A percentile compares a stretch with the other conserved stretches of the same genome.
Evolutionary conservation across 1,284 basidiomycete genomes (phyloP).

Genomic region (Marasmius oreades): DNA sequence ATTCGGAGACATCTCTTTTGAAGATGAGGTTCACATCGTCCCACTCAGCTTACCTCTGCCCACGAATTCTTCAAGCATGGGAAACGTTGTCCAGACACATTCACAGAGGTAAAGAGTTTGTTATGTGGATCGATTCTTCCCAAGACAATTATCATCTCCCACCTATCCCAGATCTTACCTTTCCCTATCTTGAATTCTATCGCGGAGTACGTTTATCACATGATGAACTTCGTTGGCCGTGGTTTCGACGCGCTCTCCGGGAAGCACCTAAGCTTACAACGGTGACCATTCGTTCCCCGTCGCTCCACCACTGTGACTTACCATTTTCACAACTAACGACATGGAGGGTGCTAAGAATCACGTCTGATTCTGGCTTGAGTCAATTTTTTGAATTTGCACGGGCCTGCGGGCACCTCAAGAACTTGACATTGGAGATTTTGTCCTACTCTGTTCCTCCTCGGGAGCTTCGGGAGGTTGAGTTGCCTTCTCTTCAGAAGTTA

Average conservation of each 20-base stretch:
- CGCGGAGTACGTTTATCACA: neutral
- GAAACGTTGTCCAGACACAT: neutral
- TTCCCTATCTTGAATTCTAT: neutral
- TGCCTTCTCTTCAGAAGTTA: no score
- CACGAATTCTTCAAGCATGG: neutral
- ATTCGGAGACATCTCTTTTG: neutral
- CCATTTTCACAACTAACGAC: neutral
- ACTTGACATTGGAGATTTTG: no score
- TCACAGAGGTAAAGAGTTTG: neutral
- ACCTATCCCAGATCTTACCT: neutral
- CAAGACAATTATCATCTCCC: neutral
- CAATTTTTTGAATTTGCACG: no score
- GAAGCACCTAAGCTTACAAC: neutral
- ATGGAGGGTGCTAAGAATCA: neutral
- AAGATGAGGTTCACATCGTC: neutral
- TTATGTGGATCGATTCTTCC: neutral
- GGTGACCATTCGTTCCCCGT: neutral
- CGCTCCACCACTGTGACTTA: neutral
- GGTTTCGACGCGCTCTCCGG: neutral
- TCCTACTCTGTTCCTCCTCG: no score
- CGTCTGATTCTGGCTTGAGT: no score
- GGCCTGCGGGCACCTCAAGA: no score
- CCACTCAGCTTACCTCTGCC: neutral
- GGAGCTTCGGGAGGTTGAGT: no score
- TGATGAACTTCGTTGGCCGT: neutral